phyloP scores from a whole-genome alignment of 179 eudicot genomes.

The Vitellaria paradoxa region DNA sequence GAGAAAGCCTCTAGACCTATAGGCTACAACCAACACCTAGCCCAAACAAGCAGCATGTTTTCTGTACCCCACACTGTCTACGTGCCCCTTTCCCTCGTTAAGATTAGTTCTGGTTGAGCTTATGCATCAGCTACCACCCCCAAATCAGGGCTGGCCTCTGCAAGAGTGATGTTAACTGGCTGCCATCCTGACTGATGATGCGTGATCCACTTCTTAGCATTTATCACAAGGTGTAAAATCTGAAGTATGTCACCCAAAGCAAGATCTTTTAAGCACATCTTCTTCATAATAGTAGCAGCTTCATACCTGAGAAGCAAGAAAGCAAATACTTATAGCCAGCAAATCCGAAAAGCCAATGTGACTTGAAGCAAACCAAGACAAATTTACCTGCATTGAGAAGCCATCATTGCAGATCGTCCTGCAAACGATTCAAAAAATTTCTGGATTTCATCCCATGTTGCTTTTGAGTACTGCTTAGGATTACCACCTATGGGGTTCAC shows the following conservation, averaged over 20 bases:
- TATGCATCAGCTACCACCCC: constrained; percentile 9
- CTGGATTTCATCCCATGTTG: constrained; percentile 66
- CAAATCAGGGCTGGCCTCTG: constrained; percentile 29
- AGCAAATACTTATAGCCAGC: constrained; percentile 5
- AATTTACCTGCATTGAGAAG: constrained; percentile 49
- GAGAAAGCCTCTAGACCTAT: not conserved
- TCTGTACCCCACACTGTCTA: not conserved
- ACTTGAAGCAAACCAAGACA: not conserved
- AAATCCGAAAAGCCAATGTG: not conserved
- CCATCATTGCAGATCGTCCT: constrained; percentile 59
- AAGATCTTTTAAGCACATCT: constrained; percentile 55
- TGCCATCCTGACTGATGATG: constrained; percentile 51
- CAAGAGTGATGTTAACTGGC: constrained; percentile 38
- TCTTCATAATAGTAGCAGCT: constrained; percentile 73
- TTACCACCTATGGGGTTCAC: constrained; percentile 63
- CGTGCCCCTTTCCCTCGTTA: not conserved
- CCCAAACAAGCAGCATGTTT: too few relatives aligned
- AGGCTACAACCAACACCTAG: not conserved
- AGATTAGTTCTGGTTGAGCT: constrained; percentile 11
- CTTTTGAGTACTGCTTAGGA: constrained; percentile 48
- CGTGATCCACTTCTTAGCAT: constrained; percentile 40
- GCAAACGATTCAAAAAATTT: constrained; percentile 57
- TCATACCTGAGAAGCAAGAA: constrained; percentile 50
- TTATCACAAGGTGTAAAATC: constrained; percentile 58
- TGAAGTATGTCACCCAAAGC: constrained; percentile 67